A percentile compares a stretch with the other conserved stretches of the same genome.
Evolutionary conservation across 192 early-diverging fungal species (phyloP).

Genomic region (Mortierella hygrophila): DNA sequence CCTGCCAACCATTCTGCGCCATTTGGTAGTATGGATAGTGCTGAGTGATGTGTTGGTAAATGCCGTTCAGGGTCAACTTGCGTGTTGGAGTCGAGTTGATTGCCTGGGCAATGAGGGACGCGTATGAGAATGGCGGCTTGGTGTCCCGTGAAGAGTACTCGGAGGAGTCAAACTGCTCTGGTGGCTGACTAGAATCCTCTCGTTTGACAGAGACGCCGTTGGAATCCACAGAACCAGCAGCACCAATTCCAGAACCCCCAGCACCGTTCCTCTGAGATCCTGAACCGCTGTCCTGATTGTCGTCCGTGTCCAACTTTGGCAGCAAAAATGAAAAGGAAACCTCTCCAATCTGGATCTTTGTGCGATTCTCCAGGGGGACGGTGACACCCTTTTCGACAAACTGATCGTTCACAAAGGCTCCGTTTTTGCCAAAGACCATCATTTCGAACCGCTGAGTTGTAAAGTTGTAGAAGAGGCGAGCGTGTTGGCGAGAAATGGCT

Average conservation of each 20-base stretch:
- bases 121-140: conserved; percentile 92
- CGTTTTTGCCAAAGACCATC: conserved; percentile 90
- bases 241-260: not conserved
- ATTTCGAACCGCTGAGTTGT: conserved; percentile 85
- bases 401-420: conserved; percentile 86
- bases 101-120: conserved; percentile 90
- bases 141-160: conserved; percentile 57
- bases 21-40: conserved; percentile 91
- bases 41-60: conserved; percentile 87
- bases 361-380: conserved; percentile 75
- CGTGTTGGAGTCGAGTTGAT: conserved; percentile 80
- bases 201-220: conserved; percentile 21
- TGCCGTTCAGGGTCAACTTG: conserved; percentile 88
- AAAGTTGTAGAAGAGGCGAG: conserved; percentile 89
- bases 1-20: conserved; percentile 93
- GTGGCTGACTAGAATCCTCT: conserved; percentile 26
- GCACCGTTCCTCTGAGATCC: conserved; percentile 17
- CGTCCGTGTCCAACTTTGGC: conserved; percentile 67
- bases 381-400: conserved; percentile 78
- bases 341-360: conserved; percentile 89
- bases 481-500: conserved; percentile 88
- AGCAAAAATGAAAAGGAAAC: conserved; percentile 85
- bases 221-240: conserved; percentile 3
- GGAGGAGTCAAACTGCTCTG: conserved; percentile 37
- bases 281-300: conserved; percentile 24